Evolutionary conservation across 2,329 filamentous ascomycete genomes (phyloP).

Genomic region (Orbilia javanica): DNA sequence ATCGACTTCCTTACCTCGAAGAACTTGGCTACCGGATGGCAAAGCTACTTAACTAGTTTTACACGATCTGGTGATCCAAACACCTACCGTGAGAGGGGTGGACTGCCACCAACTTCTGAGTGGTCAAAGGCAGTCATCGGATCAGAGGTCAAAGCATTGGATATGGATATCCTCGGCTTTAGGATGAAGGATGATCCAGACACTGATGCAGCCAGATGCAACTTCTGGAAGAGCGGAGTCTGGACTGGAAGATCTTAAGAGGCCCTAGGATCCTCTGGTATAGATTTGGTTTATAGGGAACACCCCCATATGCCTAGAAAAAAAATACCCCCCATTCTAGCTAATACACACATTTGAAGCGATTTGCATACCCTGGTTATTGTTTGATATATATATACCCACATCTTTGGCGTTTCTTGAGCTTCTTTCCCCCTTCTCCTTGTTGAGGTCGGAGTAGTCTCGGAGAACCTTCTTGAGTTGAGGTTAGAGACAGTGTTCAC

Average conservation of each 20-base stretch:
- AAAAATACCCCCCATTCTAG: not conserved
- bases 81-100: slow-evolving; percentile 62
- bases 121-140: slow-evolving; percentile 63
- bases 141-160: slow-evolving; percentile 48
- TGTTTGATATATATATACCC: slow-evolving; percentile 39
- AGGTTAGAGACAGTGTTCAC: not conserved
- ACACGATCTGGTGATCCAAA: slow-evolving; percentile 66
- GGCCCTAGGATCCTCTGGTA: no score
- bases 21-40: slow-evolving; percentile 64
- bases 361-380: slow-evolving; percentile 6
- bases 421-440: not conserved
- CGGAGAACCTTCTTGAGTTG: no score
- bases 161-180: slow-evolving; percentile 59
- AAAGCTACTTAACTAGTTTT: slow-evolving; percentile 66
- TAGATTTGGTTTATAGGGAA: not conserved
- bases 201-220: slow-evolving; percentile 59
- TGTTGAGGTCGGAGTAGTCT: no score
- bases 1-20: slow-evolving; percentile 63
- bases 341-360: not conserved
- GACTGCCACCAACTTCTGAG: slow-evolving; percentile 64
- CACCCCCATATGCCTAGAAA: not conserved
- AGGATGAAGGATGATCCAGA: slow-evolving; percentile 53
- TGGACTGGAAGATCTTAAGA: slow-evolving; percentile 58
- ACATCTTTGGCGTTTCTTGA: slow-evolving; percentile 33
- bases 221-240: slow-evolving; percentile 60